Evolutionary conservation across 2,329 filamentous ascomycete genomes (phyloP), one percentile per base, ranked within the genome.

Genomic region (Didymella keratinophila): DNA sequence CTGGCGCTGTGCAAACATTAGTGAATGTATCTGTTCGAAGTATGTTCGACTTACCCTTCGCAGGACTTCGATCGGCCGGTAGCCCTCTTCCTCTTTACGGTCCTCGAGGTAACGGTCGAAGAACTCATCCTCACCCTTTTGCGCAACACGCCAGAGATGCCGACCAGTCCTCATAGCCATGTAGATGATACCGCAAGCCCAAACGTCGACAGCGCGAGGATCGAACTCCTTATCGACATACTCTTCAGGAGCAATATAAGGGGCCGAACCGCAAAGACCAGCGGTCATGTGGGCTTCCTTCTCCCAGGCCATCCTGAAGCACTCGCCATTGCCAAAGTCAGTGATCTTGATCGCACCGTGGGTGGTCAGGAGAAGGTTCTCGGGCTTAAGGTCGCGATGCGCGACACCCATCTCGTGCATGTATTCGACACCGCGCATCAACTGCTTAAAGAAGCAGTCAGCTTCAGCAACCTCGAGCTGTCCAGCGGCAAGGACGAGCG

Each of bases 401-500:
- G 95, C 94, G 25, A 99, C 95, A 56, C 95, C 95, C 95, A 98
- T 99, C 75, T 98, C 94, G 79, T 99, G 95, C 82, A 99, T 93
- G 77, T 99, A 99, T 78, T 98, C 94, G 51, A 99, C 95, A 62
- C 95, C 95, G 56, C 95, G 91, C 94, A 99, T 98, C 78, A 98
- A 88, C 78, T 99, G 95, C 80, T 98, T 97, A 84, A 99, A 99
- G 78, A 95, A 96, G 79, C 95, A 99, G 76, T 99, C 95, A 60
- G 95, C 94, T 78, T 99, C 95, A 60, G 87, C 83, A 28, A 96
- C 92, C 76, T 95, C 93, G 20, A 99, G 87, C 78, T 97, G 97
- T 58, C 92, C 92, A 36, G 93, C 92, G 7, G 95, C 88, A 28
- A 98, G 86, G 20, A 99, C 90, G 5, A 99, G 84, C 0, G 93